These are phyloP conservation scores for Nemania abortiva DNA, from an alignment of 2,329 filamentous ascomycete species.

Conservation along the genomic window DNA sequence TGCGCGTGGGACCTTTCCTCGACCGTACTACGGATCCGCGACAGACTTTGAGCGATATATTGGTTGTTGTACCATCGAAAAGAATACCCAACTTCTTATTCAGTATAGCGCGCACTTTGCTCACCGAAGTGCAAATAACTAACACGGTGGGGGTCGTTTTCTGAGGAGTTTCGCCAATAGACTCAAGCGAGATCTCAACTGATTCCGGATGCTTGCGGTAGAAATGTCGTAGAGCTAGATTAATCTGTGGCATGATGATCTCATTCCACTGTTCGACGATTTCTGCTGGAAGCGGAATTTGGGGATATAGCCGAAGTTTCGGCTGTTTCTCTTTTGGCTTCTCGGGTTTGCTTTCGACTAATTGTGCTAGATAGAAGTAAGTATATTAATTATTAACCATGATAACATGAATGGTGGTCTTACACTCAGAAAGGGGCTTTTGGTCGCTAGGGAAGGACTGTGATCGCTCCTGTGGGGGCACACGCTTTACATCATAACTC, in stretches of 20 bases:
- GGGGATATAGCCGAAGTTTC: conserved; percentile 70
- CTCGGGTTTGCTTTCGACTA: conserved; percentile 34
- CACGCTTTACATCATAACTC: conserved; percentile 33
- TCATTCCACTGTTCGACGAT: conserved; percentile 79
- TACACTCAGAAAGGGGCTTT: conserved; percentile 39
- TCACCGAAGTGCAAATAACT: conserved; percentile 80
- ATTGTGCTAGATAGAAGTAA: conserved; percentile 38
- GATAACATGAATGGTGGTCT: conserved; percentile 10
- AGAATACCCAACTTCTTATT: conserved; percentile 74
- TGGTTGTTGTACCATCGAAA: conserved; percentile 70
- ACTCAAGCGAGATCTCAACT: conserved; percentile 81
- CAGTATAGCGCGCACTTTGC: conserved; percentile 77
- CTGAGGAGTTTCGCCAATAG: conserved; percentile 75
- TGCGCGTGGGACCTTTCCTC: conserved; percentile 58
- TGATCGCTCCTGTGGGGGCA: conserved; percentile 25
- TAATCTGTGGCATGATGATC: conserved; percentile 78
- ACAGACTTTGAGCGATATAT: conserved; percentile 78
- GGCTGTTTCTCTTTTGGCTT: conserved; percentile 45
- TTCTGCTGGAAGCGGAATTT: conserved; percentile 68
- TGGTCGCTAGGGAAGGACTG: conserved; percentile 24
- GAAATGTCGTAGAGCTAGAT: conserved; percentile 76
- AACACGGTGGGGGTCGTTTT: conserved; percentile 79
- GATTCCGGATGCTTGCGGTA: conserved; percentile 81
- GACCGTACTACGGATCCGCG: conserved; percentile 75
- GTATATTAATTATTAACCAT: conserved; percentile 19